These are phyloP conservation scores for Torulaspora delbrueckii DNA, from an alignment of 805 yeast genomes.

Conservation along the genomic window DNA sequence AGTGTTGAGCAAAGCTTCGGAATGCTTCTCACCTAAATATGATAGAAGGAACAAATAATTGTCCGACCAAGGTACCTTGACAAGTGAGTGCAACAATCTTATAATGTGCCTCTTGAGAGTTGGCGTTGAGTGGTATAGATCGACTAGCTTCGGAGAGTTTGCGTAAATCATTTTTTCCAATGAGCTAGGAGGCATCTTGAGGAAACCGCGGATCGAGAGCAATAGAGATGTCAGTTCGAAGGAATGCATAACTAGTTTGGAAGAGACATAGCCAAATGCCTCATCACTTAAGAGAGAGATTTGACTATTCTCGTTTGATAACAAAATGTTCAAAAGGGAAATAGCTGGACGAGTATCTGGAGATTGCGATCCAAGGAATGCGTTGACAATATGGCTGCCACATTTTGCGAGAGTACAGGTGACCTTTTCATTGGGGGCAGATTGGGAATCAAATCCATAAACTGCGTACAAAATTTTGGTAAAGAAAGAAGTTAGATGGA, in stretches of 20 bases:
- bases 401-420: slow-evolving; percentile 50
- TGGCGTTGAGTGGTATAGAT: slow-evolving; percentile 49
- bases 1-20: slow-evolving; percentile 55
- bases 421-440: slow-evolving; percentile 38
- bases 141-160: slow-evolving; percentile 52
- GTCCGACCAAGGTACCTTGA: slow-evolving; percentile 51
- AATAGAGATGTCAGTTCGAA: slow-evolving; percentile 55
- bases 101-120: slow-evolving; percentile 49
- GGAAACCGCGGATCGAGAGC: slow-evolving; percentile 50
- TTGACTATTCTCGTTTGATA: slow-evolving; percentile 16
- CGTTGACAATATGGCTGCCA: slow-evolving; percentile 45
- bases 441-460: slow-evolving; percentile 48
- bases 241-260: slow-evolving; percentile 43
- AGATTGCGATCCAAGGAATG: slow-evolving; percentile 51
- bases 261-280: slow-evolving; percentile 17
- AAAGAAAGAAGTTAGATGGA: slow-evolving; percentile 50
- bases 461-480: slow-evolving; percentile 48
- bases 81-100: slow-evolving; percentile 52
- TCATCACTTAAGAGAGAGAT: slow-evolving; percentile 34
- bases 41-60: slow-evolving; percentile 78
- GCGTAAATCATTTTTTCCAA: slow-evolving; percentile 60
- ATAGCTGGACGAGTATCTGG: slow-evolving; percentile 43
- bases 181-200: slow-evolving; percentile 50
- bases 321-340: slow-evolving; percentile 19
- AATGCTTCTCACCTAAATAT: slow-evolving; percentile 63